Conservation (phyloP, 108 stramenopile species). For the Discostella pseudostelligera region DNA sequence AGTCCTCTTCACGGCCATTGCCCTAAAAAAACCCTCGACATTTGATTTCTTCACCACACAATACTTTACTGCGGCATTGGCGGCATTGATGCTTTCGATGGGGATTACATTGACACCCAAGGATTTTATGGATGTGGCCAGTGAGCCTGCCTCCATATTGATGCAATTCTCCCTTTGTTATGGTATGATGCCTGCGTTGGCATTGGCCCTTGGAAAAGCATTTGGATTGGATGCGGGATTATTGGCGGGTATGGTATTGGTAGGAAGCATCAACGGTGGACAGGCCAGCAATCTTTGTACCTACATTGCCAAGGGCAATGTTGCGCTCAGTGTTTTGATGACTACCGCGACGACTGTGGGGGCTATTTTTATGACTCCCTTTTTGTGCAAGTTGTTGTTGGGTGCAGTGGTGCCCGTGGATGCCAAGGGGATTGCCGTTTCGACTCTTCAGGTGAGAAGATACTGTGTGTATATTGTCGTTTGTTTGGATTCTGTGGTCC, state of each 20-base stretch:
- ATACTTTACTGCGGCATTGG: constrained; percentile 92
- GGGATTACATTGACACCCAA: constrained; percentile 95
- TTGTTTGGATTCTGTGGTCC: too few species aligned
- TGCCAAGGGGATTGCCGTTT: constrained; percentile 92
- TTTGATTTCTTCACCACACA: constrained; percentile 98
- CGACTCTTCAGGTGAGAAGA: constrained; percentile 82
- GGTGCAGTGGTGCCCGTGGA: constrained; percentile 96
- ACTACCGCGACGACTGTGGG: constrained; percentile 97
- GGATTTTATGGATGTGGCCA: constrained; percentile 90
- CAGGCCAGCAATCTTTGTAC: constrained; percentile 97
- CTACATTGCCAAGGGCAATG: constrained; percentile 96
- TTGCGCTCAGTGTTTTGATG: constrained; percentile 96
- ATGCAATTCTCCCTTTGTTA: constrained; percentile 96
- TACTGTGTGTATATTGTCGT: too few species aligned
- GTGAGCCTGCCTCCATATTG: constrained; percentile 82
- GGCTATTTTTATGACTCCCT: constrained; percentile 97
- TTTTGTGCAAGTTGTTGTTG: constrained; percentile 90
- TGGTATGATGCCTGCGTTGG: constrained; percentile 92
- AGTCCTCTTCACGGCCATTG: constrained; percentile 81
- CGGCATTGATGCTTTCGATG: constrained; percentile 97
- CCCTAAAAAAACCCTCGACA: constrained; percentile 79
- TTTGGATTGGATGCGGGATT: constrained; percentile 85
- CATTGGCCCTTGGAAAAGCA: constrained; percentile 75
- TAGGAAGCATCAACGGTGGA: constrained; percentile 95
- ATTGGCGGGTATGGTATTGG: constrained; percentile 95